Percentiles rank a stretch among this genome's conserved stretches.
Evolutionary conservation across 2,329 filamentous ascomycete species (phyloP).

Genomic region (Dothistroma pini): DNA sequence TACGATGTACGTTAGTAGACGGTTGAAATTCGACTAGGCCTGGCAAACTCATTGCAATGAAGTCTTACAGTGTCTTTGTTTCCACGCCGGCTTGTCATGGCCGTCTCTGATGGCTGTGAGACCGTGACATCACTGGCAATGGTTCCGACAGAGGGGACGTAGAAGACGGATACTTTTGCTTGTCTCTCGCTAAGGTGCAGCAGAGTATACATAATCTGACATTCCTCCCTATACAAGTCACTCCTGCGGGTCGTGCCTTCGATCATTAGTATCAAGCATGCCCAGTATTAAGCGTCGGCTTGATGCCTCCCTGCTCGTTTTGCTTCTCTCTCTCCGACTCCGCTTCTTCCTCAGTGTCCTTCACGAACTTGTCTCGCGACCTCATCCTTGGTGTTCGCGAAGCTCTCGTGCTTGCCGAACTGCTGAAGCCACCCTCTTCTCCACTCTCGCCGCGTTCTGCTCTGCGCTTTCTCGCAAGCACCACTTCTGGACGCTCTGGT

Average conservation of each 20-base stretch:
- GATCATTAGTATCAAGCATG: constrained; percentile 14
- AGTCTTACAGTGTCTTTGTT: neutral
- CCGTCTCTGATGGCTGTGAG: neutral
- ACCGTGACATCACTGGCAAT: neutral
- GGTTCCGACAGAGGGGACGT: neutral
- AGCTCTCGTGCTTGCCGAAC: constrained; percentile 11
- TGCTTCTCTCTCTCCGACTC: constrained; percentile 21
- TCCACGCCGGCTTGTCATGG: neutral
- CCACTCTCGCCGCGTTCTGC: constrained; percentile 24
- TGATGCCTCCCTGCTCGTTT: constrained; percentile 17
- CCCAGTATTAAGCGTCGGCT: constrained; percentile 25
- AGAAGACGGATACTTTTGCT: neutral
- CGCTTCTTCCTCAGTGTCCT: constrained; percentile 23
- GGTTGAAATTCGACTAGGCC: neutral
- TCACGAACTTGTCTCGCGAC: constrained; percentile 23
- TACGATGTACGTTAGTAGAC: neutral
- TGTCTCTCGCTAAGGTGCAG: neutral
- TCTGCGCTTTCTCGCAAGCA: constrained; percentile 26
- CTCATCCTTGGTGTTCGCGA: constrained; percentile 18
- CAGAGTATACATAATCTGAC: neutral
- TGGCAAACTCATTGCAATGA: neutral
- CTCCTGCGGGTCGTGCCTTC: neutral
- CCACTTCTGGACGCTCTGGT: constrained; percentile 39
- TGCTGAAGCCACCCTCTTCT: constrained; percentile 22
- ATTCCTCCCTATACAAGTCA: neutral